Percentiles rank a stretch among this genome's conserved stretches.
Evolutionary conservation across 2,329 filamentous ascomycete genomes (phyloP).

Genomic region (Ophiostoma himal-ulmi): DNA sequence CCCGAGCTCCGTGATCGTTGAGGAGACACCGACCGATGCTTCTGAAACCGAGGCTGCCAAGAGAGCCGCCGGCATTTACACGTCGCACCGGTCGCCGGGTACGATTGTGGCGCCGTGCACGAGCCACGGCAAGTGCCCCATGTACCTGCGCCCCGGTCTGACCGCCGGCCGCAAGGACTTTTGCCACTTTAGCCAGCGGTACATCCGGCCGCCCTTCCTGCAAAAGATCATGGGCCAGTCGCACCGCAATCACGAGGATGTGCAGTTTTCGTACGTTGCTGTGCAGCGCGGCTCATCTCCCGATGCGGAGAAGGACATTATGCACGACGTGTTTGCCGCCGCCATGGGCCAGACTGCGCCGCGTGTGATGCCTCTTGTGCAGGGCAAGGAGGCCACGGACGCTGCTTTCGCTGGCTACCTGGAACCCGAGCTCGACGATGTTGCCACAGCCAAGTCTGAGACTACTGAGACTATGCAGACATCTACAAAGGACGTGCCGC

Average conservation of each 20-base stretch:
- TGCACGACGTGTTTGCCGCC: neutral
- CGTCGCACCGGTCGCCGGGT: slow-evolving; percentile 48
- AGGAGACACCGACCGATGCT: slow-evolving; percentile 24
- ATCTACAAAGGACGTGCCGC: slow-evolving; percentile 30
- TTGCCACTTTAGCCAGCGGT: slow-evolving; percentile 87
- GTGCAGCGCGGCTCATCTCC: slow-evolving; percentile 61
- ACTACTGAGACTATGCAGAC: neutral
- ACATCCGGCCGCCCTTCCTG: slow-evolving; percentile 74
- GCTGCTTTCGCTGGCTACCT: slow-evolving; percentile 69
- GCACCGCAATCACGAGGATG: slow-evolving; percentile 78
- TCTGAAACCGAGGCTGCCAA: neutral
- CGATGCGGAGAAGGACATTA: neutral
- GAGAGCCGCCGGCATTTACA: slow-evolving; percentile 1
- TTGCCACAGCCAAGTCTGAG: neutral
- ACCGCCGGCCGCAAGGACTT: slow-evolving; percentile 75
- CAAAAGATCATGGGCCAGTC: slow-evolving; percentile 65
- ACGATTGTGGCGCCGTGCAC: slow-evolving; percentile 75
- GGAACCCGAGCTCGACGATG: slow-evolving; percentile 33
- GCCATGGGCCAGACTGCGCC: slow-evolving; percentile 18
- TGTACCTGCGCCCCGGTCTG: slow-evolving; percentile 70
- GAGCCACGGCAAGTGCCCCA: slow-evolving; percentile 80
- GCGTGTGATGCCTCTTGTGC: slow-evolving; percentile 27
- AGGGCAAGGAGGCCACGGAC: slow-evolving; percentile 54
- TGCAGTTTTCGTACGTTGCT: slow-evolving; percentile 84
- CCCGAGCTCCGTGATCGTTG: neutral